Evolutionary conservation across 345 rosid genomes (phyloP).

Genomic region (Triadica sebifera): DNA sequence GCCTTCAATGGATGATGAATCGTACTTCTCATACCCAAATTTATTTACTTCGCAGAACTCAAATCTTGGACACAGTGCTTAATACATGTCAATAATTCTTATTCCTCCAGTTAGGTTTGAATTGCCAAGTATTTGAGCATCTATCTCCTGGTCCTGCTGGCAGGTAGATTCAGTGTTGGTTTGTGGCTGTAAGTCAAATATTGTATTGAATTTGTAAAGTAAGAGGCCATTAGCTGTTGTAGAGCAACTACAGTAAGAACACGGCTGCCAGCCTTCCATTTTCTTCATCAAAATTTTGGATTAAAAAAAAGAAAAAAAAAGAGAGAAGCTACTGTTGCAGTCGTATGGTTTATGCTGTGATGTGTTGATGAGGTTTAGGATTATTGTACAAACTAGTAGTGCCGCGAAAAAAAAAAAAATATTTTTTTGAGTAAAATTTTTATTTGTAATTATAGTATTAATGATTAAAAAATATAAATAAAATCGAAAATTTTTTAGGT

Average conservation of each 20-base stretch:
- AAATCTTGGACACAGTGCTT: conserved; percentile 31
- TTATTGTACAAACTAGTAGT: neutral
- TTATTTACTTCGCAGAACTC: conserved; percentile 50
- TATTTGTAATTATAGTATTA: no score
- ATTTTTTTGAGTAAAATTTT: no score
- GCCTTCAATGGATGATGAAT: conserved; percentile 73
- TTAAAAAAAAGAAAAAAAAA: neutral
- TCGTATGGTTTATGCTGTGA: neutral
- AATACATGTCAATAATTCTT: conserved; percentile 32
- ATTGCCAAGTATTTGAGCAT: neutral
- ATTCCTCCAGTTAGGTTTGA: conserved; percentile 30
- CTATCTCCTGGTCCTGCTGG: neutral
- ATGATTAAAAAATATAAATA: no score
- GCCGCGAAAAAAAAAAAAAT: no score
- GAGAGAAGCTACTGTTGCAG: neutral
- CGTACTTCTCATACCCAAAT: conserved; percentile 77
- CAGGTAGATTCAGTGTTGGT: conserved; percentile 10
- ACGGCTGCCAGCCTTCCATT: neutral
- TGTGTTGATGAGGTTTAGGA: conserved; percentile 6
- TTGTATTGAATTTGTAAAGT: conserved; percentile 22
- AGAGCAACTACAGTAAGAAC: neutral
- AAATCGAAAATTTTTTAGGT: no score
- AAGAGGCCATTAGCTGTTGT: conserved; percentile 1
- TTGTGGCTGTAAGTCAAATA: neutral
- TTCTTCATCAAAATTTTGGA: neutral